Conservation (phyloP, 108 stramenopile species). For the Nitzschia sp. region DNA sequence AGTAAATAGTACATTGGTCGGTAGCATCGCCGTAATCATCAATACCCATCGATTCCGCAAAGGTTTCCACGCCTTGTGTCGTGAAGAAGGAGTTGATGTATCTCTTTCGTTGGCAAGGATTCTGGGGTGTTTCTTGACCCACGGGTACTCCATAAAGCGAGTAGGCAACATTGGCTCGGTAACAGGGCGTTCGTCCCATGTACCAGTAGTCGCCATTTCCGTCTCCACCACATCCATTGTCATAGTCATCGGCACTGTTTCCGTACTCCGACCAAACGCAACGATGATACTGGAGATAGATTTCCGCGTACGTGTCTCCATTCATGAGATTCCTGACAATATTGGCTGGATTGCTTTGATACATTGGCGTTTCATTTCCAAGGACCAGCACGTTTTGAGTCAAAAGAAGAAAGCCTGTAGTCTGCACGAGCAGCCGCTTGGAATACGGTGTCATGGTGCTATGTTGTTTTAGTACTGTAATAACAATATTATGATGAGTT, state of each 20-base stretch:
- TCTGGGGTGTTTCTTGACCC: constrained; percentile 5
- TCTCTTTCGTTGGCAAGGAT: constrained; percentile 20
- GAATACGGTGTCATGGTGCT: no score
- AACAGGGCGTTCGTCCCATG: constrained; percentile 42
- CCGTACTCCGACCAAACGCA: constrained; percentile 42
- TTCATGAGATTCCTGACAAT: constrained; percentile 1
- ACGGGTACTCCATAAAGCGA: constrained; percentile 46
- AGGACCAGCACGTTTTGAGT: no score
- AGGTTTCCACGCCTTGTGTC: constrained; percentile 22
- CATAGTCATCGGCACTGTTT: constrained; percentile 3
- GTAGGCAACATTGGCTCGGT: constrained; percentile 63
- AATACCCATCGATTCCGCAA: constrained; percentile 17
- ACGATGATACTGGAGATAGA: constrained; percentile 41
- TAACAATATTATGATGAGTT: no score
- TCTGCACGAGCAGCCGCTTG: no score
- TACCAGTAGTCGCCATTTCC: constrained; percentile 45
- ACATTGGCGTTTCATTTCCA: background rate
- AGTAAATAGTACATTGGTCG: constrained; percentile 1
- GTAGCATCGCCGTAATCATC: constrained; percentile 18
- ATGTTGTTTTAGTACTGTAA: no score
- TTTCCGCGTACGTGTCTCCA: constrained; percentile 24
- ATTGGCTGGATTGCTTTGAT: background rate
- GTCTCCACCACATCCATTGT: constrained; percentile 19
- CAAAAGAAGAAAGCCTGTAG: no score
- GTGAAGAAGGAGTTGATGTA: constrained; percentile 62